Base-by-base conservation (phyloP, 768 basidiomycete species). In the Phylloporus sp. region DNA sequence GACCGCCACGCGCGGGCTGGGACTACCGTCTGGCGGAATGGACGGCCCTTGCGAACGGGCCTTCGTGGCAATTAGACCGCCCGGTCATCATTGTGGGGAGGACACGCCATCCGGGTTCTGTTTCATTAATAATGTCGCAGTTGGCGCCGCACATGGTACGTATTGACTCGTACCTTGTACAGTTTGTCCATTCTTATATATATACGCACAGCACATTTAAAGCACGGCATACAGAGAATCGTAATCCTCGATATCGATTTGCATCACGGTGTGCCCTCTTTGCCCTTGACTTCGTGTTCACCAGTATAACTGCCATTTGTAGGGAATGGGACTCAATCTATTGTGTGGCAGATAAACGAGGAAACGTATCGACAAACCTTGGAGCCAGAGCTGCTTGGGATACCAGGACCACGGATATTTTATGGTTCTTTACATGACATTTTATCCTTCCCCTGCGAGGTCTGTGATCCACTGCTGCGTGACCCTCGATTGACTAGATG, bases 381-480 rank as follows among this genome's bases (percentile, higher is more conserved):
- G 0, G 83, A 86, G 62, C 66, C 65, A 3, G 79, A 80, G 57
- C 29, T 22, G 3, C 60, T 53, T 24, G 59, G 56, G 48, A 62
- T 18, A 44, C 67, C 68, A 2, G 80, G 81, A 2, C 76, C 85
- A 0, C 78, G 81, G 55, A 70, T 94, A 29, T 97, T 84, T 66
- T 99, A 97, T 53, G 91, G 91, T 1, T 94, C 91, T 10, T 73
- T 95, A n/a, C 95, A 99, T 63, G 95, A 98, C 58, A 81, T 97
- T 39, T 75, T 94, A 13, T 89, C 93, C 12, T 97, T 84, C 63
- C 93, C 93, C 1, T 97, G 93, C 72, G 93, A 97, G 75, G 91
- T 89, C 56, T 27, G 70, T 53, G 1, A 15, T 31, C 23, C 5
- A 8, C 22, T 2, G 0, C 4, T 28, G 18, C 13, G 15, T 28